A percentile compares a stretch with the other conserved stretches of the same genome.
phyloP scores from a whole-genome alignment of 1,284 basidiomycete genomes.

The Moesziomyces sp. region DNA sequence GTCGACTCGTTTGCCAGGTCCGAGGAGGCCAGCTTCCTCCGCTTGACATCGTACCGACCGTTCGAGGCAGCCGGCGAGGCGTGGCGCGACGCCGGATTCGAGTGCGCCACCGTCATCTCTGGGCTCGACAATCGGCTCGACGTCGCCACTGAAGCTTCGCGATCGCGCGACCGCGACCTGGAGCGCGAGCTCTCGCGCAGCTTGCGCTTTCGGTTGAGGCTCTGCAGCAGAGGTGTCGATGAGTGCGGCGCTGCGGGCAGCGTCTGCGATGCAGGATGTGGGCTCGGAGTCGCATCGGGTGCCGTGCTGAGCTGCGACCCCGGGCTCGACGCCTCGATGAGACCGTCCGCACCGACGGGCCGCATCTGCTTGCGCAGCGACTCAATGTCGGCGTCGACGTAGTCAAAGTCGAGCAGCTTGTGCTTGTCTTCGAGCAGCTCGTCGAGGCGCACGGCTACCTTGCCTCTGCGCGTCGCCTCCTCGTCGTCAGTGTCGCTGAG shows the following conservation, averaged over 20 bases:
- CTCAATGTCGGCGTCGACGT: conserved; percentile 76
- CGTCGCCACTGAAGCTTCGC: conserved; percentile 48
- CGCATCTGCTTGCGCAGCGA: conserved; percentile 74
- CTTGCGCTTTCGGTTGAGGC: conserved; percentile 47
- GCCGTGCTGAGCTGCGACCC: conserved; percentile 42
- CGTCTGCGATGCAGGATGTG: conserved; percentile 28
- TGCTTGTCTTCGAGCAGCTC: conserved; percentile 83
- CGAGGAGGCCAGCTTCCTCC: conserved; percentile 22
- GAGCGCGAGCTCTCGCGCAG: conserved; percentile 39
- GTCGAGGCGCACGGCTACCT: conserved; percentile 83
- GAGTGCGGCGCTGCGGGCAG: conserved; percentile 34
- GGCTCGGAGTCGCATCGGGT: conserved; percentile 46
- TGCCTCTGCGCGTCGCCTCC: conserved; percentile 74
- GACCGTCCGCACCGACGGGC: conserved; percentile 40
- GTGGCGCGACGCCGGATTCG: conserved; percentile 36
- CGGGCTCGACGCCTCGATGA: conserved; percentile 39
- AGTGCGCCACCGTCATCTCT: conserved; percentile 42
- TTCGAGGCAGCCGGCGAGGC: conserved; percentile 22
- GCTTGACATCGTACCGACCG: conserved; percentile 30
- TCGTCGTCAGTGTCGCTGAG: conserved; percentile 66
- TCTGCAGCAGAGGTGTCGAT: conserved; percentile 37
- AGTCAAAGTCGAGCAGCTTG: conserved; percentile 80
- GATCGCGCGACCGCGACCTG: conserved; percentile 31
- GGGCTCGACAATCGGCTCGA: conserved; percentile 52
- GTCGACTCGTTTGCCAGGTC: conserved; percentile 19